phyloP scores from a whole-genome alignment of 306 rosid species.

The Cicer chorassanicum region DNA sequence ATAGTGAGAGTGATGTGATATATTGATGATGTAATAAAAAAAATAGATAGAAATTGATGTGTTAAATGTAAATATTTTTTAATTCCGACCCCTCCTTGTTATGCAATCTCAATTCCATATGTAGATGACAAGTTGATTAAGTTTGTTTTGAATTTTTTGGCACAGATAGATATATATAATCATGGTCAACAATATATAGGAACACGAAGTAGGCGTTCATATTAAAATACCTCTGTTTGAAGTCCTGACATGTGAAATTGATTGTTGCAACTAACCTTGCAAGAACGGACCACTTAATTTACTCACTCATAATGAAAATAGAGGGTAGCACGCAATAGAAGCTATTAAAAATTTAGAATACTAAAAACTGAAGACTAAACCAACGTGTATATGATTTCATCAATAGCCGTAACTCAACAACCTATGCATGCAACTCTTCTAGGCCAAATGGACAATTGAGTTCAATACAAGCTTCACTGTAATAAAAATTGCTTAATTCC shows the following conservation, averaged over 20 bases:
- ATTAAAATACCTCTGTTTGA: no score
- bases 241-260: conserved; percentile 30
- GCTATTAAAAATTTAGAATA: background rate
- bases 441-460: conserved; percentile 29
- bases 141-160: no score
- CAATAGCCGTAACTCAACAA: conserved; percentile 3
- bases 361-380: background rate
- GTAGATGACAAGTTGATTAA: no score
- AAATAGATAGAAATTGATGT: no score
- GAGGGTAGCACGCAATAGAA: background rate
- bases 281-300: conserved; percentile 48
- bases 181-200: no score
- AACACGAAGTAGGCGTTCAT: no score
- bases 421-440: conserved; percentile 35
- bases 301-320: conserved; percentile 19
- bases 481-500: background rate
- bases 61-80: no score
- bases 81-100: no score
- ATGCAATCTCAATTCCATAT: no score
- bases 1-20: no score
- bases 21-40: no score
- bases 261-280: conserved; percentile 29
- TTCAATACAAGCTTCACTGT: conserved; percentile 16
- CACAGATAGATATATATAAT: no score
- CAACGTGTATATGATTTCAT: conserved; percentile 18